Evolutionary conservation across 192 early-diverging fungal species (phyloP), one percentile per base, ranked within the genome.

Genomic region (Entomortierella parvispora): DNA sequence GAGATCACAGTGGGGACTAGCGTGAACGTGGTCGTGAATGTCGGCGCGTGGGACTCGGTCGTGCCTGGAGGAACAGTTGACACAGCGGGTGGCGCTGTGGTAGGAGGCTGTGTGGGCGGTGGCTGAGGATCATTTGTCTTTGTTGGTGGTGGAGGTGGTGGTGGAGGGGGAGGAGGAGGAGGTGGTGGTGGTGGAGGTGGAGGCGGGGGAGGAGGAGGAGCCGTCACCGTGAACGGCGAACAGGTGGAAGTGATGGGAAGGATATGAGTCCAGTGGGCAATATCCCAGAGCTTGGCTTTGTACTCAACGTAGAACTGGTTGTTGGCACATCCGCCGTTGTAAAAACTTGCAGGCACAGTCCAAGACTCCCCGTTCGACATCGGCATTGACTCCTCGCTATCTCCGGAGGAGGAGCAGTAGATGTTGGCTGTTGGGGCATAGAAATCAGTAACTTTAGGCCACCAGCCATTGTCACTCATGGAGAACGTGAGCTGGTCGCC

Each of bases 401-500:
- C 20, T 1, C 55, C 48, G 42, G 26, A 42, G n/a, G 37, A 52
- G n/a, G 57, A 60, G 20, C 67, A 69, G 22, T 22, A 44, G 1
- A 69, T 12, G 33, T 25, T 49, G 11, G 49, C 47, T 25, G n/a
- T 28, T 9, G 57, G 28, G 22, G 67, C 59, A 45, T 59, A 69
- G 33, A 69, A 56, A 32, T 69, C 67, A 15, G 3, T 15, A 8
- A 49, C 22, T 45, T 7, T 52, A 17, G 67, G 68, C 40, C 20
- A 62, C n/a, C 17, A 25, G 4, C 68, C 68, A 22, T 53, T 37
- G 23, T 62, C 68, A 32, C 37, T 18, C 58, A 57, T 60, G 33
- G 14, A n/a, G 17, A 61, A 22, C 1, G 49, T 17, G 1, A 58
- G 2, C 1, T 31, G 18, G 32, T 61, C 26, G 17, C 68, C 68